Base-by-base conservation (phyloP, 345 rosid species). In the Limnanthes douglasii region DNA sequence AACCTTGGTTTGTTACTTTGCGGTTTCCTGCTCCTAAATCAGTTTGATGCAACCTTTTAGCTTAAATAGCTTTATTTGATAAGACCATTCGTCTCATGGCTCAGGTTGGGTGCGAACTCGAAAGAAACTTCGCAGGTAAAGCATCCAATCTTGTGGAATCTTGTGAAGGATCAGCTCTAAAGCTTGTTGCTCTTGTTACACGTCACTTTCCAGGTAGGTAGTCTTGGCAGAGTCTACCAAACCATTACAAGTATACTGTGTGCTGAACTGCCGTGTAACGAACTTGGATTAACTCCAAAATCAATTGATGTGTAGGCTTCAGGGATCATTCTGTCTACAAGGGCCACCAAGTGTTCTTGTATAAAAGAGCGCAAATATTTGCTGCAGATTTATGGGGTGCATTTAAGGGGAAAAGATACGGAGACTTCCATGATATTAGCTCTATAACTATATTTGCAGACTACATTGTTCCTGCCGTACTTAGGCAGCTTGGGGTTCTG, bases 331-430 rank as follows among this genome's bases (percentile, higher is more conserved):
- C 93, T 12, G 50, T 81, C 36, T 76, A 81, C 54, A 72, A 70
- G 58, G 86, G 86, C 26, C 73, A 37, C 61, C 93, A 76, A 48
- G 64, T 81, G 31, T 81, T 76, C 57, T 62, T 76, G 53, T 81
- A 81, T 21, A 76, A 81, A 62, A 65, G 83, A 51, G 93, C 86
- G 47, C 93, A 81, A 64, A 81, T 76, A 45, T 73, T 76, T 70
- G 77, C 65, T 37, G 70, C 86, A 8, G 93, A 81, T 62, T 50
- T 81, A 41, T 68, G 70, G 69, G 93, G 93, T 17, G 83, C 93
- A 48, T 81, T 81, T 67, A 73, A 73, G 59, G 86, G 93, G 18
- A 56, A 66, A 45, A 59, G 78, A 31, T 70, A 63, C 54, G 93
- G 93, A 38, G 83, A 81, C 40, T 73, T 80, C 46, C 13, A 44